phyloP scores from a whole-genome alignment of 768 basidiomycete genomes.

The Boletus subcaerulescens region DNA sequence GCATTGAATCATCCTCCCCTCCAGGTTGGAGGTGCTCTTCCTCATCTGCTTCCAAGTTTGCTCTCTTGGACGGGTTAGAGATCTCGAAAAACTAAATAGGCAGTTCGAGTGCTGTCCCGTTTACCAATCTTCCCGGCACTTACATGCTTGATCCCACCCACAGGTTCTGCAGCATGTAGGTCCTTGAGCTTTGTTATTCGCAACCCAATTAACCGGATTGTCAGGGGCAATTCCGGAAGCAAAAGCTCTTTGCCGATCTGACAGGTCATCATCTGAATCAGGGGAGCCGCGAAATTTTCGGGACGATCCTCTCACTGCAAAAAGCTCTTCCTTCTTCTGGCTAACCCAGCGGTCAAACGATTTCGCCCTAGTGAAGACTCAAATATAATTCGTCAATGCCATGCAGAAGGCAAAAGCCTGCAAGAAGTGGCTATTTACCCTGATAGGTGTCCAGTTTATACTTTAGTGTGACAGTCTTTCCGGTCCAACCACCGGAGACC shows the following conservation, averaged over 20 bases:
- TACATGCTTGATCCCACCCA: constrained; percentile 72
- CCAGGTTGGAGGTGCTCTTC: constrained; percentile 20
- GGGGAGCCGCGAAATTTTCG: neutral
- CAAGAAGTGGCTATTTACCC: constrained; percentile 38
- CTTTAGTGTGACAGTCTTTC: constrained; percentile 87
- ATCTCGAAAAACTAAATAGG: constrained; percentile 56
- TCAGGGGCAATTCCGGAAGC: constrained; percentile 73
- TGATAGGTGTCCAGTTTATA: constrained; percentile 91
- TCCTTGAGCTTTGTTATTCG: constrained; percentile 89
- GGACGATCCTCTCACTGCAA: constrained; percentile 48
- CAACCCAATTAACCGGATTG: constrained; percentile 82
- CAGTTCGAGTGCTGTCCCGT: neutral
- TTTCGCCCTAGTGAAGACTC: constrained; percentile 81
- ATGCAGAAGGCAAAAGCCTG: neutral
- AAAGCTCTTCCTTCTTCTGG: constrained; percentile 71
- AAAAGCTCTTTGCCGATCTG: constrained; percentile 83
- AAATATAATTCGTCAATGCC: constrained; percentile 6
- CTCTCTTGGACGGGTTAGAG: constrained; percentile 39
- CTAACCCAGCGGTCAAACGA: constrained; percentile 75
- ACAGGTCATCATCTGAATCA: constrained; percentile 2
- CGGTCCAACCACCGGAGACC: constrained; percentile 74
- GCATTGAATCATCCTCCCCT: constrained; percentile 41
- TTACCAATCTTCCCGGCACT: constrained; percentile 15
- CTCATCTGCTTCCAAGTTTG: constrained; percentile 26
- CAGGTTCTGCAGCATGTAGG: constrained; percentile 45